A percentile compares a stretch with the other conserved stretches of the same genome.
Conservation (phyloP, 768 basidiomycete genomes). For the Collybia nuda region DNA sequence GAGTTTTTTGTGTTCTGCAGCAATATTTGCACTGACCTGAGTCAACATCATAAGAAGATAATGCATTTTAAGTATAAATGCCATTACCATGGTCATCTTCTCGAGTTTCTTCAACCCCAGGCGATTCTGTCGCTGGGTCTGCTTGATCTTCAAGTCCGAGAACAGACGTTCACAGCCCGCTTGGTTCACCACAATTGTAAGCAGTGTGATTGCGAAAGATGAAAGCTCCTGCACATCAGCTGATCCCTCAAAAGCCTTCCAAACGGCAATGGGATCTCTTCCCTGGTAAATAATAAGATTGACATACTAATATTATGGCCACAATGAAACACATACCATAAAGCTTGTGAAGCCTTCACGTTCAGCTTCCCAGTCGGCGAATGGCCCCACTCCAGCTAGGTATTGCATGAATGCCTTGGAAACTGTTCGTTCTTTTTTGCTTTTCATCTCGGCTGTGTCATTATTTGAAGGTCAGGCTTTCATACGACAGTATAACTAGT, state of each 20-base stretch:
- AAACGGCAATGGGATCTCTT: background rate
- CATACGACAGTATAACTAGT: background rate
- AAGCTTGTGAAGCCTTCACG: background rate
- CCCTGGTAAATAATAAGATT: background rate
- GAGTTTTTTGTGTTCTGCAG: background rate
- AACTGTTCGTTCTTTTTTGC: background rate
- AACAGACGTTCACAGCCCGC: background rate
- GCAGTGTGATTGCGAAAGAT: background rate
- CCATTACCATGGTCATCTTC: background rate
- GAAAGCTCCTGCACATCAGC: background rate
- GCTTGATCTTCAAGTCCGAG: constrained; percentile 1
- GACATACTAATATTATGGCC: too few relatives aligned
- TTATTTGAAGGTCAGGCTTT: background rate
- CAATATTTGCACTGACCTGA: background rate
- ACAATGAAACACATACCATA: too few relatives aligned
- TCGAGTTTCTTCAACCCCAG: constrained; percentile 2
- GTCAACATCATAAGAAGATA: too few relatives aligned
- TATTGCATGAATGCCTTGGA: background rate
- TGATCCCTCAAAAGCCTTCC: background rate
- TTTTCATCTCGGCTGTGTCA: background rate
- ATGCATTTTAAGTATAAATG: too few relatives aligned
- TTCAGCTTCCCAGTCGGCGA: background rate
- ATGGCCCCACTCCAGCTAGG: background rate
- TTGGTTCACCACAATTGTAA: constrained; percentile 1
- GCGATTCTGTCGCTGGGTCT: background rate